Evolutionary conservation across 2,329 filamentous ascomycete genomes (phyloP).

Genomic region (Cadophora malorum): DNA sequence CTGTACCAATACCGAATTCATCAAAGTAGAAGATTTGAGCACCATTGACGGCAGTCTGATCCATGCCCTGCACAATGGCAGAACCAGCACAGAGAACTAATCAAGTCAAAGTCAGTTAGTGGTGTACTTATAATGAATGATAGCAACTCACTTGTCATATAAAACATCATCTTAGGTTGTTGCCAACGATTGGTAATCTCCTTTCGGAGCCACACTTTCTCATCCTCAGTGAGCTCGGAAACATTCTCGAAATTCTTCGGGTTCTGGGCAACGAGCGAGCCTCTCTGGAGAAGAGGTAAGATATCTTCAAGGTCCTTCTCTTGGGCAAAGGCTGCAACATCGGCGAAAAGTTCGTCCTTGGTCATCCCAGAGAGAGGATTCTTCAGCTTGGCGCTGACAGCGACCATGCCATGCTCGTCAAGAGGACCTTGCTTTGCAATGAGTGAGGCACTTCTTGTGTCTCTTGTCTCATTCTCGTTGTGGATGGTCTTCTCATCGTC

Average conservation of each 20-base stretch:
- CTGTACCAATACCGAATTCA: conserved; percentile 40
- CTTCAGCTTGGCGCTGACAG: conserved; percentile 33
- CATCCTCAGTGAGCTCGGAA: conserved; percentile 63
- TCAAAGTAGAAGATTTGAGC: conserved; percentile 66
- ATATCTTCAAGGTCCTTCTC: conserved; percentile 63
- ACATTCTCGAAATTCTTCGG: conserved; percentile 68
- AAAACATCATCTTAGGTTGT: conserved; percentile 65
- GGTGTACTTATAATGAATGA: background rate
- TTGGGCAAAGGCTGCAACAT: conserved; percentile 67
- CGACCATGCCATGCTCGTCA: conserved; percentile 12
- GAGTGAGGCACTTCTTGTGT: conserved; percentile 5
- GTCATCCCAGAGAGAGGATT: conserved; percentile 64
- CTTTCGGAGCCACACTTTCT: conserved; percentile 63
- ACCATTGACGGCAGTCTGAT: conserved; percentile 72
- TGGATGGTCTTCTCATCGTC: conserved; percentile 21
- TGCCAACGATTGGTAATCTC: conserved; percentile 74
- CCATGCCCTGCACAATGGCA: conserved; percentile 50
- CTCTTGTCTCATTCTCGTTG: conserved; percentile 8
- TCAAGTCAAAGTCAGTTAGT: background rate
- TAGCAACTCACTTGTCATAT: conserved; percentile 54
- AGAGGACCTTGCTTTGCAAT: conserved; percentile 11
- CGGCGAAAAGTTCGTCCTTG: conserved; percentile 54
- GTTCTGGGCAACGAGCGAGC: conserved; percentile 76
- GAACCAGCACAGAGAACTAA: conserved; percentile 29
- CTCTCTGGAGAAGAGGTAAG: conserved; percentile 65